Conservation (phyloP, 805 yeast species). For the Candida ficus region DNA sequence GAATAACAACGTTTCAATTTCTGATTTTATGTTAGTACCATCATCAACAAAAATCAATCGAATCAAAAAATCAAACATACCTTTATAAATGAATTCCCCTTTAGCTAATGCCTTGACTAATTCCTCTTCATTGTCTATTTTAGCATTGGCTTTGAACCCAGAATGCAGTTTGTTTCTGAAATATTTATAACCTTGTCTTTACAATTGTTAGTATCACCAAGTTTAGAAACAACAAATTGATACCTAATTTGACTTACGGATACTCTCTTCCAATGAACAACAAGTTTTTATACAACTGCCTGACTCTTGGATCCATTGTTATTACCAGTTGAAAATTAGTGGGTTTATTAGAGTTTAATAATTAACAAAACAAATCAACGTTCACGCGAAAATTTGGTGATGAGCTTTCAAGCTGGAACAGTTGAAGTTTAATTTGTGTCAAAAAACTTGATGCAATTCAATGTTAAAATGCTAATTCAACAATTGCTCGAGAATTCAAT, state of each 20-base stretch:
- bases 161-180: constrained; percentile 13
- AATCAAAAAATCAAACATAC: constrained; percentile 6
- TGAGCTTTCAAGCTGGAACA: no score
- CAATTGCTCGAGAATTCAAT: no score
- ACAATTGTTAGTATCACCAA: background rate
- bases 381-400: no score
- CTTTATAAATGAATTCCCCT: constrained; percentile 19
- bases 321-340: no score
- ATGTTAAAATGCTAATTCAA: no score
- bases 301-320: constrained; percentile 17
- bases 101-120: constrained; percentile 12
- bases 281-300: constrained; percentile 15
- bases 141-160: constrained; percentile 11
- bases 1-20: constrained; percentile 19
- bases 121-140: constrained; percentile 3
- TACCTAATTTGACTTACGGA: constrained; percentile 14
- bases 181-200: constrained; percentile 15
- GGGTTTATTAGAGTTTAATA: no score
- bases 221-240: no score
- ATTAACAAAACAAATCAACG: no score
- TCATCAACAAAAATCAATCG: background rate
- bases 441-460: no score
- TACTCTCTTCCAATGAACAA: constrained; percentile 18
- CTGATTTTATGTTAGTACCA: constrained; percentile 4
- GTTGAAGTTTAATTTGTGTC: no score